Evolutionary conservation across 495 filamentous ascomycete species (phyloP).

Genomic region (Penicillium mononematosum): DNA sequence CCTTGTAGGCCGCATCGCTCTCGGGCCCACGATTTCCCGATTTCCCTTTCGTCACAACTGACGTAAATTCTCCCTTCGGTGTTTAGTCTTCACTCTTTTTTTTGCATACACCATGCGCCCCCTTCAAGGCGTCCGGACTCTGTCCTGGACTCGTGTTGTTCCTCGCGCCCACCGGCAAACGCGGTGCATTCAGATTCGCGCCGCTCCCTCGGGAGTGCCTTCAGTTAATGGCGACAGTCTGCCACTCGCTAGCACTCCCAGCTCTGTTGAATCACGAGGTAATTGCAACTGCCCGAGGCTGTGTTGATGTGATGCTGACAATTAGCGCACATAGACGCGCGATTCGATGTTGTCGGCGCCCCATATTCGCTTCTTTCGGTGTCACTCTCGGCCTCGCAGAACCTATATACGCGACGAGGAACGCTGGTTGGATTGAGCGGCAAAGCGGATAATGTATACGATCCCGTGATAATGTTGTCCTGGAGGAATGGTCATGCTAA

Average conservation of each 20-base stretch:
- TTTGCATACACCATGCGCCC: conserved; percentile 34
- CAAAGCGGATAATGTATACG: conserved; percentile 79
- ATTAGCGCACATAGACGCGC: conserved; percentile 63
- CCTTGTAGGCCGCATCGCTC: conserved; percentile 11
- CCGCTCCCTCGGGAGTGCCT: conserved; percentile 39
- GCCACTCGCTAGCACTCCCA: conserved; percentile 41
- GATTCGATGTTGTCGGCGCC: conserved; percentile 86
- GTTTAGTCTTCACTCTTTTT: conserved; percentile 8
- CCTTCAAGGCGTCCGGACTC: conserved; percentile 40
- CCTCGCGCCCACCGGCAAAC: conserved; percentile 34
- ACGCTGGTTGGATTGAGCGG: conserved; percentile 89
- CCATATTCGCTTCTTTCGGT: conserved; percentile 92
- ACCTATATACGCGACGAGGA: conserved; percentile 85
- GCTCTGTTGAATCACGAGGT: conserved; percentile 45
- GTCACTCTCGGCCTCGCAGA: conserved; percentile 85
- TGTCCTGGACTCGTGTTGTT: conserved; percentile 41
- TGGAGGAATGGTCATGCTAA: not conserved
- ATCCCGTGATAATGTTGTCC: not conserved
- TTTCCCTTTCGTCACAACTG: conserved; percentile 25
- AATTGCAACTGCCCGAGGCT: not conserved
- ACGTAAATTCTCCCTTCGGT: conserved; percentile 31
- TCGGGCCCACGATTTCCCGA: conserved; percentile 35
- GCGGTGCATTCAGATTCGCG: conserved; percentile 47
- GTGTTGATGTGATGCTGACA: not conserved
- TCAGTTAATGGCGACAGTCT: conserved; percentile 40